Evolutionary conservation across 352 stramenopile genomes (phyloP).

Genomic region (Pseudoperonospora humuli): DNA sequence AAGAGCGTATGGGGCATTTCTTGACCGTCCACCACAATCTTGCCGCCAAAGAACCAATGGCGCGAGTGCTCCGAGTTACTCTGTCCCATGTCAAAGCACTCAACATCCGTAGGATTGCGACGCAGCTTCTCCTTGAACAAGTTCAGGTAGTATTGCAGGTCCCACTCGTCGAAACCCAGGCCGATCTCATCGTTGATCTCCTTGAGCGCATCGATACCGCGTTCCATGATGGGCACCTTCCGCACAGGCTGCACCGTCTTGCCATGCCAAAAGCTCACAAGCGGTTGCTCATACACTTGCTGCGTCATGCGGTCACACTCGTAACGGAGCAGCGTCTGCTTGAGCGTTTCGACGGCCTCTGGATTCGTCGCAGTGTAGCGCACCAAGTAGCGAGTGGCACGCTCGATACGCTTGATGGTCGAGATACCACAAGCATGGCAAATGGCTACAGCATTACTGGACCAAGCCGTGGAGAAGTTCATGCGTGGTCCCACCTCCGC

Average conservation of each 20-base stretch:
- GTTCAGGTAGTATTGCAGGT: conserved; percentile 97
- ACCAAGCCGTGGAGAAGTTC: conserved; percentile 98
- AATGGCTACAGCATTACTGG: conserved; percentile 96
- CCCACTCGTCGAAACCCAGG: conserved; percentile 98
- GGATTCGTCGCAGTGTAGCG: conserved; percentile 34
- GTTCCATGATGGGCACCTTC: conserved; percentile 91
- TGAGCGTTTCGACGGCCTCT: conserved; percentile 32
- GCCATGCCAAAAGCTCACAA: conserved; percentile 88
- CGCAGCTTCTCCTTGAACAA: conserved; percentile 96
- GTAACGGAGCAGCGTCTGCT: conserved; percentile 51
- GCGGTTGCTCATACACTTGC: conserved; percentile 86
- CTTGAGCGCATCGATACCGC: conserved; percentile 91
- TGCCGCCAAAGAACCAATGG: conserved; percentile 99
- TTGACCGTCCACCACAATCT: conserved; percentile 96
- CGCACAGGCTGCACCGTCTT: conserved; percentile 79
- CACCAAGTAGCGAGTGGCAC: conserved; percentile 89
- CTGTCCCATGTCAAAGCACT: conserved; percentile 99
- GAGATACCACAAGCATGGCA: conserved; percentile 90
- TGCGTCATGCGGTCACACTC: conserved; percentile 98
- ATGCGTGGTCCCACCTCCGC: conserved; percentile 97
- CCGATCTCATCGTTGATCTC: conserved; percentile 93
- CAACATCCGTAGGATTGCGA: conserved; percentile 97
- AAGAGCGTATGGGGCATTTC: conserved; percentile 97
- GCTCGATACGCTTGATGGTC: conserved; percentile 90
- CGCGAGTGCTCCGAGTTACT: conserved; percentile 99